Evolutionary conservation across 2,329 filamentous ascomycete genomes (phyloP), one percentile per base, ranked within the genome.

Genomic region (Apiospora aurea): DNA sequence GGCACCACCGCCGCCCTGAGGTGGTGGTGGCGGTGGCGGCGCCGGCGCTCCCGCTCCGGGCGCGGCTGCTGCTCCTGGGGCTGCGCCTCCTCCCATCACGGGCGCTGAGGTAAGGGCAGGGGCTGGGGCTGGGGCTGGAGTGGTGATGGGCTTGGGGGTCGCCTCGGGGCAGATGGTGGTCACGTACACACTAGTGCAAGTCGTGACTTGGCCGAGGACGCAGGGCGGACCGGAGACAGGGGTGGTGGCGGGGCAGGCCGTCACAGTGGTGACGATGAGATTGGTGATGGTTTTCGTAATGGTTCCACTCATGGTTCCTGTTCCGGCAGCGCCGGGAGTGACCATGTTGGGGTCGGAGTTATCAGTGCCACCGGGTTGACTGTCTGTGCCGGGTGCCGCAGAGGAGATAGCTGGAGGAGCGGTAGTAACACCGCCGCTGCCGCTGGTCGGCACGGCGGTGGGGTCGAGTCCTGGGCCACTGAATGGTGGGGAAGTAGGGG

Each of bases 211-310:
- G 41, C 67, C 71, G 2, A 71, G 13, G 7, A 72, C 64, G 53
- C 76, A 76, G 34, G 34, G 34, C n/a, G n/a, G n/a, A 11, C 49
- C 46, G 6, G 46, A 49, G 6, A 29, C 18, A 29, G 14, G 29
- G 29, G 53, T 24, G 69, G 67, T 3, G 44, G 67, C 4, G 70
- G 75, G 61, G 57, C 76, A 71, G 43, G 67, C 66, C 8, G 73
- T 73, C 24, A 74, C 71, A 21, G 77, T 78, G 72, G 77, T 75
- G 18, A 74, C 69, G 24, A 77, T 69, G 38, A 73, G 72, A n/a
- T 75, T 75, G 34, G 77, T 74, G 11, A 79, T 67, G 5, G 79
- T 79, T 51, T 71, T 74, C 1, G 75, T 78, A 69, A 78, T 69
- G 18, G 46, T 73, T 38, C 34, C 69, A 21, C 46, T 68, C 6